Percentiles rank a stretch among this genome's conserved stretches.
phyloP scores from a whole-genome alignment of 495 filamentous ascomycete species.

The Aspergillus avenaceus region DNA sequence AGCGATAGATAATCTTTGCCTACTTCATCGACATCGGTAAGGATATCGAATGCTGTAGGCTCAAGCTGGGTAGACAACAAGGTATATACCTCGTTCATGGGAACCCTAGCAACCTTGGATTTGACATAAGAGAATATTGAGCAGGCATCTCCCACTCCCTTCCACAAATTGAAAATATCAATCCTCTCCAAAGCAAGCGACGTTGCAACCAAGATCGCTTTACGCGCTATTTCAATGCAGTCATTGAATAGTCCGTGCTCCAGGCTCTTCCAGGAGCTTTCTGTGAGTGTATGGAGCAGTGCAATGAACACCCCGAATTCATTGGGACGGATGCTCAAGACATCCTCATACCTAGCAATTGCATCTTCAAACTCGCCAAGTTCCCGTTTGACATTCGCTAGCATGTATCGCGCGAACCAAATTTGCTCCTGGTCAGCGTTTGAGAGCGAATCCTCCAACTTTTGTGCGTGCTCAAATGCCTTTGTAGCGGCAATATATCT shows the following conservation, averaged over 20 bases:
- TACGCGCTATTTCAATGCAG: conserved; percentile 60
- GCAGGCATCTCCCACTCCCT: conserved; percentile 85
- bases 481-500: conserved; percentile 89
- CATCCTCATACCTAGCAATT: conserved; percentile 66
- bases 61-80: conserved; percentile 54
- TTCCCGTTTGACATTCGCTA: conserved; percentile 92
- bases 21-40: conserved; percentile 70
- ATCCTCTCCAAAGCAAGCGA: conserved; percentile 46
- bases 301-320: conserved; percentile 88
- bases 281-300: conserved; percentile 78
- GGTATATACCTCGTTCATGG: conserved; percentile 44
- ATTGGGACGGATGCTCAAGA: conserved; percentile 58
- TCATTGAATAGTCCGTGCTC: conserved; percentile 81
- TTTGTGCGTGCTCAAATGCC: conserved; percentile 77
- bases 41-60: conserved; percentile 51
- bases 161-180: conserved; percentile 92
- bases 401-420: conserved; percentile 96
- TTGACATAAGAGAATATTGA: conserved; percentile 76
- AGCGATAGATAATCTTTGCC: conserved; percentile 37
- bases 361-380: conserved; percentile 84
- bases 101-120: conserved; percentile 54
- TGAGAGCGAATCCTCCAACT: conserved; percentile 48
- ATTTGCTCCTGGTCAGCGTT: conserved; percentile 52
- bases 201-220: conserved; percentile 53
- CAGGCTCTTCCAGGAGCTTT: conserved; percentile 71